These are phyloP conservation scores for Primulina eburnea DNA, from an alignment of 257 asterid species.

Conservation along the genomic window DNA sequence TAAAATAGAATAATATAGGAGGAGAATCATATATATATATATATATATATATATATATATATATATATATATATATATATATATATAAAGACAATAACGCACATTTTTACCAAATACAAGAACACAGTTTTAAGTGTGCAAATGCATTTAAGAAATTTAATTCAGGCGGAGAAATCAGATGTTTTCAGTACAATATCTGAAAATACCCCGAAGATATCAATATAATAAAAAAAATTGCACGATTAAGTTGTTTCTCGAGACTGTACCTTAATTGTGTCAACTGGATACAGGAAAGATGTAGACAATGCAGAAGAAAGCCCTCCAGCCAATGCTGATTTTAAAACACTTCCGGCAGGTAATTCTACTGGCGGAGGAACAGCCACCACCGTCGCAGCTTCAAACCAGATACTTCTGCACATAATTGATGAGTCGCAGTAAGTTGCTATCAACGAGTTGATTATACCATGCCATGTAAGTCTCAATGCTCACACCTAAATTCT, in stretches of 20 bases:
- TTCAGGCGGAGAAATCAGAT: not conserved
- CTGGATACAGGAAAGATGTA: slow-evolving; percentile 83
- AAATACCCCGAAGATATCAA: slow-evolving; percentile 11
- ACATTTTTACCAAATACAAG: not conserved
- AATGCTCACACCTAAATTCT: not conserved
- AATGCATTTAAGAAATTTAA: slow-evolving; percentile 5
- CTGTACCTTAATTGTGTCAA: slow-evolving; percentile 85
- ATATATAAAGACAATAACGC: too few relatives aligned
- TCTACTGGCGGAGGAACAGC: slow-evolving; percentile 97
- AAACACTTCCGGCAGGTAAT: slow-evolving; percentile 87
- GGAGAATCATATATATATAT: too few relatives aligned
- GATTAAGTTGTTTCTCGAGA: slow-evolving; percentile 17
- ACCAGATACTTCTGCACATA: slow-evolving; percentile 81
- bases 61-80: too few relatives aligned
- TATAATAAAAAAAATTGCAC: not conserved
- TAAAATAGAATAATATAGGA: too few relatives aligned
- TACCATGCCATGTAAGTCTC: slow-evolving; percentile 4
- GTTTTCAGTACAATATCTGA: slow-evolving; percentile 11
- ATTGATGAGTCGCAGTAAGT: slow-evolving; percentile 18
- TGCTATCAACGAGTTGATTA: slow-evolving; percentile 6
- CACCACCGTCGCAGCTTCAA: slow-evolving; percentile 99
- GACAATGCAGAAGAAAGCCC: slow-evolving; percentile 97
- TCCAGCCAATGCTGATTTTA: slow-evolving; percentile 95
- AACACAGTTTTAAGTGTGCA: slow-evolving; percentile 2
- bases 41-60: too few relatives aligned